These are phyloP conservation scores for Skeletonema potamos DNA, from an alignment of 108 stramenopile species.

Conservation along the genomic window DNA sequence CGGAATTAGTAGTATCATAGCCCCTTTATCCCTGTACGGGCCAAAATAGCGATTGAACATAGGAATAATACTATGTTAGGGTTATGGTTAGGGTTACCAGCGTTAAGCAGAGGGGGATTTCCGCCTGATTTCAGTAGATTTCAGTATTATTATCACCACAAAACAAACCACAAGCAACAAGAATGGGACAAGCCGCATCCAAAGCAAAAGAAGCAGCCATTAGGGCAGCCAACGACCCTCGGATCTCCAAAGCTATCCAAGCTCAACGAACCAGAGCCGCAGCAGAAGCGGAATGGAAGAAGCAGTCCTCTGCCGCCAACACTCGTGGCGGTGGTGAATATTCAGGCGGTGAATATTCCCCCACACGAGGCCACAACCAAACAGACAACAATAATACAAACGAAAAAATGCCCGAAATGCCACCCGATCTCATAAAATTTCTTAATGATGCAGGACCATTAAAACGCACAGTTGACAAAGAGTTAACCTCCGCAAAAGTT, in stretches of 20 bases:
- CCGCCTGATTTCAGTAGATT: too few relatives aligned
- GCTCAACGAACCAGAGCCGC: neutral
- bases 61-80: too few relatives aligned
- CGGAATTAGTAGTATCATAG: too few relatives aligned
- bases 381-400: neutral
- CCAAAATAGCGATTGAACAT: too few relatives aligned
- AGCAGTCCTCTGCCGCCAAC: neutral
- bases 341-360: neutral
- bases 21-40: too few relatives aligned
- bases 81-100: too few relatives aligned
- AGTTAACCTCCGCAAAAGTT: conserved; percentile 46
- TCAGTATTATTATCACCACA: too few relatives aligned
- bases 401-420: conserved; percentile 6
- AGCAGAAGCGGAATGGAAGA: neutral
- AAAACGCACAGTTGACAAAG: conserved; percentile 39
- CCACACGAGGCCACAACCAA: neutral
- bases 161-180: too few relatives aligned
- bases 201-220: conserved; percentile 1
- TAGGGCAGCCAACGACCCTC: neutral
- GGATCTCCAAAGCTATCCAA: neutral
- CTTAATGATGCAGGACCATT: conserved; percentile 52
- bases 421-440: conserved; percentile 45
- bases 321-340: neutral
- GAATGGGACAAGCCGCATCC: neutral
- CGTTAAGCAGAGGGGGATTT: too few relatives aligned